Evolutionary conservation across 2,329 filamentous ascomycete genomes (phyloP), one percentile per base, ranked within the genome.

Genomic region (Trichoderma lentiforme): DNA sequence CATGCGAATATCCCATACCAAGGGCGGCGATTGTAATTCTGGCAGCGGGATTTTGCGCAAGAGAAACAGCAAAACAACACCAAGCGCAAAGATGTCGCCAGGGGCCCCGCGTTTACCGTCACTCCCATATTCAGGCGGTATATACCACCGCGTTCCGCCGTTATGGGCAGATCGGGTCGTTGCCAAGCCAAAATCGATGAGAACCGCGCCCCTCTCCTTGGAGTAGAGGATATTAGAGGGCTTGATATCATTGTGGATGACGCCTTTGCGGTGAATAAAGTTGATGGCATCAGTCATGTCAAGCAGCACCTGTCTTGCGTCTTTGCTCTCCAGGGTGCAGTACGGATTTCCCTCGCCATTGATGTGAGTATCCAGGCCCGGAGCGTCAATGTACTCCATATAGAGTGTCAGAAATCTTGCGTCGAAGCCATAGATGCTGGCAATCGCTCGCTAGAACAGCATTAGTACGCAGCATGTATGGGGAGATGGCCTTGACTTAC

Each of bases 281-380:
- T 57, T 36, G 32, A 74, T 63, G n/a, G 71, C 63, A 56, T 32
- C 72, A 75, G 79, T 76, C 77, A 78, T 70, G 68, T 60, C 68
- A 3, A 34, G 8, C 18, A 68, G 21, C 15, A 68, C 53, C 21
- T 1, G 53, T n/a, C 58, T 39, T 8, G 65, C 65, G 7, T 68
- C 65, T n/a, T 1, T 8, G 2, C 11, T n/a, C 2, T 60, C 6
- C 24, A 68, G 24, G 1, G 12, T 68, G 34, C 65, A 68, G 3
- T 68, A 26, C 15, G 65, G 65, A 32, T 68, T 68, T 60, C 34
- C 53, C 1, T 43, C 0, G 15, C 36, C 0, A 2, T 43, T 0
- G 36, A 43, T 43, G 36, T 18, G 6, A 11, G 6, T 11, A 6
- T 58, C 18, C 21, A 56, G 65, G 36, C 12, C 32, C 32, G 34